Percentiles rank a stretch among this genome's conserved stretches.
phyloP scores from a whole-genome alignment of 345 rosid genomes.

The Lepidium aucheri region DNA sequence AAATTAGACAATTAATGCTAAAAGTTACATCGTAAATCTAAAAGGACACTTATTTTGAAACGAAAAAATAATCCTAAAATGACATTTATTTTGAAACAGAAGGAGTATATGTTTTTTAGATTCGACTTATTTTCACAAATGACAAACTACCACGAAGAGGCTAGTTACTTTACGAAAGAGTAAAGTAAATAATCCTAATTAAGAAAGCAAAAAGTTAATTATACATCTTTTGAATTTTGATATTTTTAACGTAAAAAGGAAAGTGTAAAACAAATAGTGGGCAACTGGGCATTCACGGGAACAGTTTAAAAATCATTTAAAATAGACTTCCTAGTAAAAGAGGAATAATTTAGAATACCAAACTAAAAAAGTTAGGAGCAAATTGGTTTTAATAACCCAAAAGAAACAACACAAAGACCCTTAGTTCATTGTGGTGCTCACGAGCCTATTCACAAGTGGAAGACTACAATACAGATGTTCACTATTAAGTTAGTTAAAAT shows the following conservation, averaged over 20 bases:
- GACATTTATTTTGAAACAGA: too few species aligned
- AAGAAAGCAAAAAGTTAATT: neutral
- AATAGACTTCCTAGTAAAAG: conserved; percentile 2
- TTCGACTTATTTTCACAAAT: neutral
- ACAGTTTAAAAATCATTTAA: neutral
- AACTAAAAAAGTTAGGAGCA: neutral
- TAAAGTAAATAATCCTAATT: neutral
- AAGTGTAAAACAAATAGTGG: neutral
- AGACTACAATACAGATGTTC: conserved; percentile 1
- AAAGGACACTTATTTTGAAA: too few species aligned
- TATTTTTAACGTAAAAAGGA: neutral
- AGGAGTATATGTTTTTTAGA: neutral
- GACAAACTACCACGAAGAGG: neutral
- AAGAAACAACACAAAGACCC: neutral
- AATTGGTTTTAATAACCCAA: neutral
- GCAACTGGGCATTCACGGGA: conserved; percentile 15
- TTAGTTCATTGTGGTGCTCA: conserved; percentile 16
- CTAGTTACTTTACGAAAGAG: neutral
- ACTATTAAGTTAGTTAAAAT: conserved; percentile 8
- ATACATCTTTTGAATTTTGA: neutral
- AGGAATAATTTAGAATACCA: conserved; percentile 5
- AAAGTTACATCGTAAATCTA: too few species aligned
- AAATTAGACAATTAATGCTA: too few species aligned
- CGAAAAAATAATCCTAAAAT: too few species aligned
- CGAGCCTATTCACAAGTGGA: conserved; percentile 17